Evolutionary conservation across 2,329 filamentous ascomycete genomes (phyloP).

Genomic region (Neofusicoccum ribis): DNA sequence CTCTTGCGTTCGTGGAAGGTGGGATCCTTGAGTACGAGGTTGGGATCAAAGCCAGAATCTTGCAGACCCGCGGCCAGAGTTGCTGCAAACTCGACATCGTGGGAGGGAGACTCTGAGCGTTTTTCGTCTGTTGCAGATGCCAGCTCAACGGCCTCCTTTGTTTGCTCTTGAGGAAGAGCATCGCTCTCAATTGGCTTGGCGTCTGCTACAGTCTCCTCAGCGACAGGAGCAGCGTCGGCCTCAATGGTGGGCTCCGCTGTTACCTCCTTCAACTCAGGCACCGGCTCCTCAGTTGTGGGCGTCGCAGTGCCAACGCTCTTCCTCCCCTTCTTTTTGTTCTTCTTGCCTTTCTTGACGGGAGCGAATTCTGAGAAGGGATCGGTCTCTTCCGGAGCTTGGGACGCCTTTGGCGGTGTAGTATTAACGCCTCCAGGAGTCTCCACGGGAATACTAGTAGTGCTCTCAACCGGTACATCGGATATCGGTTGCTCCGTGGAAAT

Average conservation of each 20-base stretch:
- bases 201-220: not conserved
- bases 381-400: not conserved
- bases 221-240: not conserved
- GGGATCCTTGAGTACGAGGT: constrained; percentile 46
- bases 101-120: constrained; percentile 28
- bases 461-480: not conserved
- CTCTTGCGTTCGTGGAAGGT: constrained; percentile 33
- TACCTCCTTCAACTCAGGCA: not conserved
- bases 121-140: constrained; percentile 2
- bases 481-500: not conserved
- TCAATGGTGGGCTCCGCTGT: not conserved
- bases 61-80: constrained; percentile 48
- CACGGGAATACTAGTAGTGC: not conserved
- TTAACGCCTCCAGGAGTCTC: not conserved
- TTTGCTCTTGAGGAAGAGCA: not conserved
- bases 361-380: not conserved
- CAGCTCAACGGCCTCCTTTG: not conserved
- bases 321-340: constrained; percentile 34
- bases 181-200: not conserved
- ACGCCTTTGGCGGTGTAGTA: not conserved
- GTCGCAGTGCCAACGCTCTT: constrained; percentile 28
- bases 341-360: constrained; percentile 33
- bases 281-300: not conserved
- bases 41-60: constrained; percentile 48
- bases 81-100: constrained; percentile 50